A percentile compares a stretch with the other conserved stretches of the same genome.
Evolutionary conservation across 495 filamentous ascomycete genomes (phyloP).

Genomic region (Penicillium samsonianum): DNA sequence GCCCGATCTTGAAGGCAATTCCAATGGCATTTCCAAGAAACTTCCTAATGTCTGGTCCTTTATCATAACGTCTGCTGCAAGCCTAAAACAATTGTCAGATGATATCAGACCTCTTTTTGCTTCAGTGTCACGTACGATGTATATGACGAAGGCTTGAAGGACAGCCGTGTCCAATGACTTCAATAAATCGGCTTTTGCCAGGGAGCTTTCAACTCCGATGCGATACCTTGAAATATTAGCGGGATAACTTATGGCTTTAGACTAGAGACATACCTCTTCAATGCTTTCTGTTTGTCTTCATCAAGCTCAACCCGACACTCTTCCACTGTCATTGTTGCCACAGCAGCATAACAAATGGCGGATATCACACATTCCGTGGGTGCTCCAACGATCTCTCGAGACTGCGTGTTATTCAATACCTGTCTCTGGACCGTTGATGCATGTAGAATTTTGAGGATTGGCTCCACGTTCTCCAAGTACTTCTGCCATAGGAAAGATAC

Average conservation of each 20-base stretch:
- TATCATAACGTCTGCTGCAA: constrained; percentile 54
- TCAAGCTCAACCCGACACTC: constrained; percentile 26
- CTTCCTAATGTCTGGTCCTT: constrained; percentile 55
- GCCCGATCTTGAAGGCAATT: constrained; percentile 61
- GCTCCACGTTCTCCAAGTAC: constrained; percentile 29
- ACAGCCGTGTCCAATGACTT: constrained; percentile 64
- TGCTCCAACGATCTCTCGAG: neutral
- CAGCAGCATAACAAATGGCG: constrained; percentile 68
- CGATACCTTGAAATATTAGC: constrained; percentile 49
- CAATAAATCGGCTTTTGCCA: constrained; percentile 63
- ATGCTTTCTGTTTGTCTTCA: constrained; percentile 31
- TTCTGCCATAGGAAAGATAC: constrained; percentile 28
- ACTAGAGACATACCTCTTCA: constrained; percentile 39
- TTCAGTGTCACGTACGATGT: constrained; percentile 42
- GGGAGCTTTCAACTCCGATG: constrained; percentile 45
- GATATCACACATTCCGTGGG: constrained; percentile 66
- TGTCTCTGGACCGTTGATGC: constrained; percentile 24
- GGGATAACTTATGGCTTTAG: neutral
- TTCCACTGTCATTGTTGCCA: constrained; percentile 56
- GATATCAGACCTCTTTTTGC: neutral
- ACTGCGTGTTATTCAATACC: constrained; percentile 8
- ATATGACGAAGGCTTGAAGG: constrained; percentile 71
- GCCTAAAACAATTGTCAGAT: constrained; percentile 18
- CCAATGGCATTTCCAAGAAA: constrained; percentile 62
- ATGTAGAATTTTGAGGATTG: constrained; percentile 34